These are phyloP conservation scores for Microdochium trichocladiopsis DNA, from an alignment of 2,329 filamentous ascomycete species.

Conservation along the genomic window DNA sequence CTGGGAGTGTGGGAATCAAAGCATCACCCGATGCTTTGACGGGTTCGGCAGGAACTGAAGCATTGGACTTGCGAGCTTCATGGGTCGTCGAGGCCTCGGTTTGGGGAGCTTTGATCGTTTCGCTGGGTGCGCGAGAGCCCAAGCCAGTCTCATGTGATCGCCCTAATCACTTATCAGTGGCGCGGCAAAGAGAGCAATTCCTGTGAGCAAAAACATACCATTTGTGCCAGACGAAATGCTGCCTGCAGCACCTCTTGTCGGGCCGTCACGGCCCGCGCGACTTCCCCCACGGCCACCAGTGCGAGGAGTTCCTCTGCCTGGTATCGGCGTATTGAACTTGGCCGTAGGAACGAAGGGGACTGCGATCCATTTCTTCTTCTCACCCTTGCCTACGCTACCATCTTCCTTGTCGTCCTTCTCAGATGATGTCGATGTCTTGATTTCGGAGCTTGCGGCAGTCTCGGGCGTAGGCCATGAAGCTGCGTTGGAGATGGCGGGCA, in stretches of 20 bases:
- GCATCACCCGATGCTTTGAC: conserved; percentile 29
- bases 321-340: conserved; percentile 78
- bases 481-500: conserved; percentile 68
- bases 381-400: conserved; percentile 51
- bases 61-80: conserved; percentile 38
- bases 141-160: background rate
- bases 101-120: conserved; percentile 24
- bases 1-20: conserved; percentile 31
- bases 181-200: background rate
- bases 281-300: conserved; percentile 33
- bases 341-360: conserved; percentile 79
- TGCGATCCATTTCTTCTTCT: conserved; percentile 80
- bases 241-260: conserved; percentile 10
- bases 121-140: conserved; percentile 24
- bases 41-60: conserved; percentile 26
- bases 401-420: conserved; percentile 57
- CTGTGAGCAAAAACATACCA: conserved; percentile 8
- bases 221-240: conserved; percentile 3
- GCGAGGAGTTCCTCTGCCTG: conserved; percentile 42
- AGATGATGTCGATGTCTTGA: conserved; percentile 51
- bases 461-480: conserved; percentile 88
- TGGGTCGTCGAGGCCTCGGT: conserved; percentile 30
- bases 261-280: conserved; percentile 18
- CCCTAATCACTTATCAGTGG: background rate
- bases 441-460: conserved; percentile 60